phyloP scores from a whole-genome alignment of 306 rosid genomes.

The Cicer chorassanicum region DNA sequence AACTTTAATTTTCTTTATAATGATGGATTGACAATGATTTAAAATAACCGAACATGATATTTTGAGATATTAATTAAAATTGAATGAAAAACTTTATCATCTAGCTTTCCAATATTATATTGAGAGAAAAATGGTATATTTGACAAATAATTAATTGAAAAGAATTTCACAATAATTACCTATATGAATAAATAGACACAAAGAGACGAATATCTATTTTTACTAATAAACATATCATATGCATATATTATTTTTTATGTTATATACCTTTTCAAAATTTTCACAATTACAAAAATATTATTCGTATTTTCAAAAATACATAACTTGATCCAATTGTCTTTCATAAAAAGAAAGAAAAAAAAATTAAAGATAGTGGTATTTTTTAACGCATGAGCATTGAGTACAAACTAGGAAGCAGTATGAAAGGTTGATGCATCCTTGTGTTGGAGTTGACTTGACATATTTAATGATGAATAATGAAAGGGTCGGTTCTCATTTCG shows the following conservation, averaged over 20 bases:
- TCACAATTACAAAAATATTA: background rate
- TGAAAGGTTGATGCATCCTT: slow-evolving; percentile 30
- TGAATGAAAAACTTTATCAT: too few relatives aligned
- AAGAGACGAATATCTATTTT: too few relatives aligned
- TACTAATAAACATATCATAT: background rate
- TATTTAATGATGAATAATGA: slow-evolving; percentile 5
- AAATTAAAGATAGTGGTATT: too few relatives aligned
- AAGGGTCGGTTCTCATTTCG: slow-evolving; percentile 32
- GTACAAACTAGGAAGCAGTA: background rate
- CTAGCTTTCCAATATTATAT: too few relatives aligned
- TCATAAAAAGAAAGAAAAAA: too few relatives aligned
- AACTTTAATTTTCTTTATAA: background rate
- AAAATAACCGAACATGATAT: background rate
- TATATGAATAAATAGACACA: too few relatives aligned
- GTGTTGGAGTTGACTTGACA: slow-evolving; percentile 40
- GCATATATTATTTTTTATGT: background rate
- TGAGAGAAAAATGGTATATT: too few relatives aligned
- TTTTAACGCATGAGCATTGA: too few relatives aligned
- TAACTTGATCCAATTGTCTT: too few relatives aligned
- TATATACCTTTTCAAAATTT: background rate
- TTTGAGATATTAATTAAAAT: background rate
- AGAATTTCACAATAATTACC: too few relatives aligned
- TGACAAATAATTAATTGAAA: too few relatives aligned
- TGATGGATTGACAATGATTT: background rate
- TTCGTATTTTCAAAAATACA: too few relatives aligned